A percentile compares a stretch with the other conserved stretches of the same genome.
Evolutionary conservation across 139 green algal genomes (phyloP).

Genomic region (Coelastrella sp.): DNA sequence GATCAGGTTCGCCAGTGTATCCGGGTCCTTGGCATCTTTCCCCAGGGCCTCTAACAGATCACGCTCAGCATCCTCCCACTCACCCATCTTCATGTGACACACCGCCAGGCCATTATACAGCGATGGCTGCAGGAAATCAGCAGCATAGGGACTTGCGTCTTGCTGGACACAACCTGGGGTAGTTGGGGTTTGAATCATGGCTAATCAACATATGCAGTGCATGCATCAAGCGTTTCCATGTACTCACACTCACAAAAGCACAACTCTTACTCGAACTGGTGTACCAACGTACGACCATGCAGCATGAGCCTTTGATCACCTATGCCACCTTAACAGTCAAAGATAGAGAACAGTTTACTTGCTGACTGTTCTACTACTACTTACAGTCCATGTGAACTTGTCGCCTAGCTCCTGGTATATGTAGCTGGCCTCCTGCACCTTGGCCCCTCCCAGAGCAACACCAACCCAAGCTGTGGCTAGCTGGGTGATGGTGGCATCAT

Average conservation of each 20-base stretch:
- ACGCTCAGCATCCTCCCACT: constrained; percentile 80
- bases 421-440: constrained; percentile 96
- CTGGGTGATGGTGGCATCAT: constrained; percentile 97
- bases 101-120: constrained; percentile 91
- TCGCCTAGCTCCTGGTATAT: constrained; percentile 98
- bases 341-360: too few relatives aligned
- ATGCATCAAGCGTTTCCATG: too few relatives aligned
- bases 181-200: background rate
- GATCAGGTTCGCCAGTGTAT: constrained; percentile 95
- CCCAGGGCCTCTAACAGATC: constrained; percentile 83
- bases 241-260: too few relatives aligned
- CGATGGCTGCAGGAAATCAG: background rate
- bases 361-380: background rate
- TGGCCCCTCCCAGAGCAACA: constrained; percentile 88
- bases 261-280: too few relatives aligned
- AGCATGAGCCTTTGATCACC: too few relatives aligned
- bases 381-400: constrained; percentile 94
- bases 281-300: too few relatives aligned
- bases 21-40: constrained; percentile 93
- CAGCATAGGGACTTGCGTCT: background rate
- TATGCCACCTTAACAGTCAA: too few relatives aligned
- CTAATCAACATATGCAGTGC: too few relatives aligned
- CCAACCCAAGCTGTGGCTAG: constrained; percentile 94
- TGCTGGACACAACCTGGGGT: too few relatives aligned
- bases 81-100: constrained; percentile 92